Evolutionary conservation across 805 yeast genomes (phyloP), one percentile per base, ranked within the genome.

Genomic region (Debaryomyces castellii): DNA sequence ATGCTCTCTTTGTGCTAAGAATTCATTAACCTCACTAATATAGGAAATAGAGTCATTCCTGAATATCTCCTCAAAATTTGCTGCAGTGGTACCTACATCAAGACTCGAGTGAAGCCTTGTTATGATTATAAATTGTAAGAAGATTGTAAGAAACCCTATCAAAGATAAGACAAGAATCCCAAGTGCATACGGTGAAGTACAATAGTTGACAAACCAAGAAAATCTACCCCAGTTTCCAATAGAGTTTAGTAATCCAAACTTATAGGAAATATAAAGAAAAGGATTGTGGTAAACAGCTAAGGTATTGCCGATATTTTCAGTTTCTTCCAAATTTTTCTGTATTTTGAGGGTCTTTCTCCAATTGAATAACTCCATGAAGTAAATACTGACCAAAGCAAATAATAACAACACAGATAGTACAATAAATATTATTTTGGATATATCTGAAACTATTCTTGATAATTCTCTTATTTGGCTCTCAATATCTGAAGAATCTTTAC

Each of bases 51-150:
- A 43, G 39, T 43, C 34, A 33, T 47, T 47, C 6, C 11, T 25
- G 21, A 40, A 33, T 9, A 39, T 18, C 3, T 23, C 40, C 11
- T 46, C 50, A 17, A 41, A 45, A 2, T 11, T 16, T 20, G 11
- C 9, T 5, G 33, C 17, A 12, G 42, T 35, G 3, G n/a, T 12
- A 4, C 22, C 10, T 9, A 25, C 14, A 20, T 33, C 24, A 33
- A 39, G 11, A 4, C 23, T 39, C 12, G 16, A 14, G 6, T 18
- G 17, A 5, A 37, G 18, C 24, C 32, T 32, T 2, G 54, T 46
- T 2, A 87, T 52, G 0, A 88, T 55, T 2, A 74, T 55, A 23
- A 63, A 73, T 61, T 89, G 96, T 1, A 83, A 57, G 1, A 74
- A 43, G 14, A 83, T 78, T 1, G 81, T 62, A 0, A 78, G 10